Evolutionary conservation across 2,329 filamentous ascomycete genomes (phyloP), one percentile per base, ranked within the genome.

Genomic region (Aspergillus sp.): DNA sequence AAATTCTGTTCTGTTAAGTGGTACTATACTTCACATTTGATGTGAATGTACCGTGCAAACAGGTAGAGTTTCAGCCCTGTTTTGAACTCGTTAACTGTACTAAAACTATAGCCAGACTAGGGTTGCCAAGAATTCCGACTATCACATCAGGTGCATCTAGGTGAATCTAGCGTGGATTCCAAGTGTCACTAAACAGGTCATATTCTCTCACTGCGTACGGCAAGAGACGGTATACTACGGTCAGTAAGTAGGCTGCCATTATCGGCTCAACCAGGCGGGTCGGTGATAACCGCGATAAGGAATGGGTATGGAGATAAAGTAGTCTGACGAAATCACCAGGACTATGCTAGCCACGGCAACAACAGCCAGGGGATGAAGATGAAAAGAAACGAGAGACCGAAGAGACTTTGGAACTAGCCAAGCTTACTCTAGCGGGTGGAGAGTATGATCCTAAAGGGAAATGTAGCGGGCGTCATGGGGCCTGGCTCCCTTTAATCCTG

Each of bases 231-330:
- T 44, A 19, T 10, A 11, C 19, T 44, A 21, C 32, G 41, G 41
- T 42, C 39, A 19, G 17, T 21, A 3, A 21, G 11, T 42, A 19
- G 41, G 41, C 13, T 44, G 8, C 41, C 41, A 21, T 44, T 44
- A 49, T 49, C 21, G 21, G 44, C 15, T 49, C 25, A 49, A 15
- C 8, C 11, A 23, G 21, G 42, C 51, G 41, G 41, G 25, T 38
- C 27, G 23, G 38, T 49, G 57, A 59, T 59, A 59, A 54, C 49
- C 48, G 23, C 38, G 57, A 59, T 59, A 59, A 59, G 57, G 36
- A 27, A 13, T 13, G 23, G 32, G 32, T 36, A 36, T 36, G 32
- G 11, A 36, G 32, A 36, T 36, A 36, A 36, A 13, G 32, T 11
- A 36, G 32, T 36, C 10, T 13, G 10, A 13, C 5, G 32, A 13